phyloP scores from a whole-genome alignment of 2,329 filamentous ascomycete species.

The Aspergillus uvarum region DNA sequence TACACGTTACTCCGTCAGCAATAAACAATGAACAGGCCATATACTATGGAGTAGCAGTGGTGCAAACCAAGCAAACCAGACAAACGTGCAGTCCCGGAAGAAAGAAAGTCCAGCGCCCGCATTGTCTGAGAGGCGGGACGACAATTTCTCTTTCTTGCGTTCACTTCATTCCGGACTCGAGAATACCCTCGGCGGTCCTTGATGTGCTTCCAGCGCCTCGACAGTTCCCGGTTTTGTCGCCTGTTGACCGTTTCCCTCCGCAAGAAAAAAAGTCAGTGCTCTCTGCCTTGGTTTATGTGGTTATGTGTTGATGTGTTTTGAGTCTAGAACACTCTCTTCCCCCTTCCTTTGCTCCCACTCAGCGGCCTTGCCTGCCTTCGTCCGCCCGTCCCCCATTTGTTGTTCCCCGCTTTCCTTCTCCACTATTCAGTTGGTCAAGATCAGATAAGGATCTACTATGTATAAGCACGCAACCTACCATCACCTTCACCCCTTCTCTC shows the following conservation, averaged over 20 bases:
- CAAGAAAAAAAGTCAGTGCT: background rate
- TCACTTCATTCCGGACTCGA: slow-evolving; percentile 43
- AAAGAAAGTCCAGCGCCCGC: background rate
- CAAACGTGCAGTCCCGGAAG: background rate
- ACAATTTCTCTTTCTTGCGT: slow-evolving; percentile 38
- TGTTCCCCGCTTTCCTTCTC: background rate
- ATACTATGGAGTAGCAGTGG: too few relatives aligned
- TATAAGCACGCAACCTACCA: background rate
- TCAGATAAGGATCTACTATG: background rate
- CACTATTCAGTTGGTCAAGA: background rate
- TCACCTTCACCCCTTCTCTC: background rate
- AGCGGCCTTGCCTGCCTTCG: background rate
- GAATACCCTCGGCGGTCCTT: slow-evolving; percentile 45
- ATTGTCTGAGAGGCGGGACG: slow-evolving; percentile 25
- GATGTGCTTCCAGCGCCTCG: slow-evolving; percentile 27
- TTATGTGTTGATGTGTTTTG: background rate
- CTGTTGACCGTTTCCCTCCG: background rate
- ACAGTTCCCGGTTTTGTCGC: background rate
- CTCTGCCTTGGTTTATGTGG: background rate
- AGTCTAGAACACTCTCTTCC: background rate
- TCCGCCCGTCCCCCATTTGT: background rate
- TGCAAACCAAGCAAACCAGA: background rate
- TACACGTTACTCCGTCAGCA: too few relatives aligned
- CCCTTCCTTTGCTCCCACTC: background rate
- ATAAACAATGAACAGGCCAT: too few relatives aligned